Conservation (phyloP, 179 eudicot species). For the Spergularia azorica region DNA sequence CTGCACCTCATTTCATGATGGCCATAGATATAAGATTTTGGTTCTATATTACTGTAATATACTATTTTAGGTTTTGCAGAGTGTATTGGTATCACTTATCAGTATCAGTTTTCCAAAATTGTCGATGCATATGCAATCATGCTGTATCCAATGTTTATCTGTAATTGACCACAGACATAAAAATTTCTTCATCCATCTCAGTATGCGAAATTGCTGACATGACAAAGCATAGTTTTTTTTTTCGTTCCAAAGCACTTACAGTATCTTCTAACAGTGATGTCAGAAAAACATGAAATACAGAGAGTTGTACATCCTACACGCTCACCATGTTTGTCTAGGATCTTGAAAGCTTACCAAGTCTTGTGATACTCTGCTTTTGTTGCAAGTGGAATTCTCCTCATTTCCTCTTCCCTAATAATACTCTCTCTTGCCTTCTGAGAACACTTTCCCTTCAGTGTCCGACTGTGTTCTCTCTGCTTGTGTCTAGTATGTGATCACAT, state of each 20-base stretch:
- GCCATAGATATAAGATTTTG: not conserved
- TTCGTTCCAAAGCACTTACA: not conserved
- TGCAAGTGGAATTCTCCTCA: not conserved
- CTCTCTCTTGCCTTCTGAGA: not conserved
- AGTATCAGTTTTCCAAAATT: too few species aligned
- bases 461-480: too few species aligned
- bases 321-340: not conserved
- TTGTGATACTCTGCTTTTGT: not conserved
- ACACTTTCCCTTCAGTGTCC: too few species aligned
- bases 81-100: too few species aligned
- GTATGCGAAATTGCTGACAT: not conserved
- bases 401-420: not conserved
- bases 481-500: too few species aligned
- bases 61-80: too few species aligned
- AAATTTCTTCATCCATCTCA: not conserved
- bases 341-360: not conserved
- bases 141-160: too few species aligned
- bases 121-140: too few species aligned
- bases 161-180: not conserved
- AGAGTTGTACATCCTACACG: not conserved
- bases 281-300: too few species aligned
- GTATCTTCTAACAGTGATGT: not conserved
- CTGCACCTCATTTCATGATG: not conserved
- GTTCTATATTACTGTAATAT: not conserved
- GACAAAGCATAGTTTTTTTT: not conserved